Base-by-base conservation (phyloP, 441 rosid species). In the Raphanus hybrid region DNA sequence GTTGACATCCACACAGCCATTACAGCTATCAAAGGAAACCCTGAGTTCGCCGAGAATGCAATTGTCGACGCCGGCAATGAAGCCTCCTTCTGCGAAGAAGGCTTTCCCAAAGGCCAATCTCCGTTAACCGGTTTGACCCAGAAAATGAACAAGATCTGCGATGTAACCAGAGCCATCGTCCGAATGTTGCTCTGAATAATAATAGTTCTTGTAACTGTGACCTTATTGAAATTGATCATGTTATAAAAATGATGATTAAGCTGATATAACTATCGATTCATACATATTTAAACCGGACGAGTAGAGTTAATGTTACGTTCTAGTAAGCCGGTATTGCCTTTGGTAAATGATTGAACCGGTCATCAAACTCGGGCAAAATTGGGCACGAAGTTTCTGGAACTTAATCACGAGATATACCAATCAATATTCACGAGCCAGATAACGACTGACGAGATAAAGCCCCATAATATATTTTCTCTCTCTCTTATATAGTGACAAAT, bases 111-210 rank as follows among this genome's bases (percentile, higher is more conserved):
- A 58, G 83, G 83, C 2, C 60, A 57, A 6, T 81, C 82, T 14
- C 83, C 85, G 4, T 16, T 84, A 2, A 64, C 78, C 7, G 2
- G 32, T 10, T 15, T 59, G 61, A 83, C 75, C 67, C 15, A 23
- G 6, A 67, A 29, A 9, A 74, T 83, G 59, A 45, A 45, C 1
- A 75, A 80, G 15, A 16, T 75, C 0, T 76, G 83, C 0, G 52
- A 15, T 27, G 71, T 86, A 23, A 72, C 82, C 2, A 62, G 74
- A 41, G 81, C 81, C 32, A 69, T 86, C 39, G 43, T 74, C 3
- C 64, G 65, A 61, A 54, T 64, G 6, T 75, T 87, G 78, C 80
- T 75, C 18, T 59, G 16, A 54, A 60, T 27, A 27, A 11, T 26
- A 14, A 52, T 52, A 52, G 15, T 48, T 48, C 54, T 48, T 48